A percentile compares a stretch with the other conserved stretches of the same genome.
Evolutionary conservation across 2,329 filamentous ascomycete genomes (phyloP).

Genomic region (Fusarium fracticaudum): DNA sequence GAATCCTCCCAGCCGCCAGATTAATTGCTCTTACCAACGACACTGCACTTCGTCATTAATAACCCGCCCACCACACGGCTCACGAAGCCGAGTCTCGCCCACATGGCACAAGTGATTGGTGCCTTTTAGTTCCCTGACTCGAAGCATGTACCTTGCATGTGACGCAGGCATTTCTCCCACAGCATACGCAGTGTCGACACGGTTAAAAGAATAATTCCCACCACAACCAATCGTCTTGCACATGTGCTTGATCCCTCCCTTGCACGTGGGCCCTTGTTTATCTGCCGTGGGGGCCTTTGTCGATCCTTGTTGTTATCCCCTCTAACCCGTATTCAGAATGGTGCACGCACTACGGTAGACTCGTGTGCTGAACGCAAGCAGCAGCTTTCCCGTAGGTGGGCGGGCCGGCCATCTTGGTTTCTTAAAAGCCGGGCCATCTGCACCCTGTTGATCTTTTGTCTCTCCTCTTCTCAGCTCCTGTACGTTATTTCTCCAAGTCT

Average conservation of each 20-base stretch:
- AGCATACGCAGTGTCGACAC: not conserved
- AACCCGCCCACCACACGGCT: not conserved
- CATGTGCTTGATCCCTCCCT: conserved; percentile 20
- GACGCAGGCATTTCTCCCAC: not conserved
- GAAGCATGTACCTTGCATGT: conserved; percentile 15
- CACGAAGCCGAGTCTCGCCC: not conserved
- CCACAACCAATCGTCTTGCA: conserved; percentile 19
- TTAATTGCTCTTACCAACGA: not conserved
- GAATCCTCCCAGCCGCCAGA: not conserved
- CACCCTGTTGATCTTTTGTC: not conserved
- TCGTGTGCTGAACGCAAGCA: not conserved
- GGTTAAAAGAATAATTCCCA: not conserved
- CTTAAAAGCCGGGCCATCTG: conserved; percentile 13
- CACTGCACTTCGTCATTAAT: not conserved
- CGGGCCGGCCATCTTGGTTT: not conserved
- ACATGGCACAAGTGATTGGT: conserved; percentile 28
- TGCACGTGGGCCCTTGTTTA: conserved; percentile 23
- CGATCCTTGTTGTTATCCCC: not conserved
- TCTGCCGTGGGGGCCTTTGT: not conserved
- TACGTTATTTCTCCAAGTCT: not conserved
- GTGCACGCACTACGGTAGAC: not conserved
- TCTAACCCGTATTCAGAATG: not conserved
- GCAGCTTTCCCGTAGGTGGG: not conserved
- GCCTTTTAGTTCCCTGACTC: not conserved
- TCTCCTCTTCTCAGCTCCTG: too few species aligned